Conservation (phyloP, 106 monocot species). For the Platanthera zijinensis region DNA sequence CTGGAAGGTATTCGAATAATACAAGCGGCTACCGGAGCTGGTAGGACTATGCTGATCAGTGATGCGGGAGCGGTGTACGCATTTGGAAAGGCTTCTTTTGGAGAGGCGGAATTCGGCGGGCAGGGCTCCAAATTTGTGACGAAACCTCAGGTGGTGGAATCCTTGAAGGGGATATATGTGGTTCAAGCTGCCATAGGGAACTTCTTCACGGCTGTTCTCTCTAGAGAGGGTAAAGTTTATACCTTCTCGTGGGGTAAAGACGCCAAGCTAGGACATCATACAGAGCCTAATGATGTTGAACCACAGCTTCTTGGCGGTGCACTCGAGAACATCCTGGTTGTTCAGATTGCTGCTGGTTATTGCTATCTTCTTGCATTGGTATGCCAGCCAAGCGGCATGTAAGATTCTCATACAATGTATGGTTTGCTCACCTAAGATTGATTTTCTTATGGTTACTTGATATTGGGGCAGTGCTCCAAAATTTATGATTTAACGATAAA, state of each 20-base stretch:
- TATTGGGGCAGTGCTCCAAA: background rate
- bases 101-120: slow-evolving; percentile 67
- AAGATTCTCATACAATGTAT: slow-evolving; percentile 25
- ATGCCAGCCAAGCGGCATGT: slow-evolving; percentile 92
- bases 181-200: slow-evolving; percentile 96
- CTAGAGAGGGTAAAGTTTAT: slow-evolving; percentile 87
- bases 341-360: slow-evolving; percentile 99
- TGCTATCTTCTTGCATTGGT: slow-evolving; percentile 86
- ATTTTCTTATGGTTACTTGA: background rate
- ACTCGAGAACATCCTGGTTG: slow-evolving; percentile 78
- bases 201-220: slow-evolving; percentile 94
- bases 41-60: slow-evolving; percentile 92
- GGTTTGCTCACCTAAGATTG: background rate
- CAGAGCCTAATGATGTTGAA: slow-evolving; percentile 68
- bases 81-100: slow-evolving; percentile 92
- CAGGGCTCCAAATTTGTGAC: slow-evolving; percentile 61
- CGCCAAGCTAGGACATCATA: slow-evolving; percentile 75
- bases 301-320: slow-evolving; percentile 62
- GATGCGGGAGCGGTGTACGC: slow-evolving; percentile 83
- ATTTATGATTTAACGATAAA: background rate
- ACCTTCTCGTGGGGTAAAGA: slow-evolving; percentile 96
- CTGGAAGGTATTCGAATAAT: slow-evolving; percentile 89
- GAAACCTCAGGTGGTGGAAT: slow-evolving; percentile 68
- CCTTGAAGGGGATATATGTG: slow-evolving; percentile 70
- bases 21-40: slow-evolving; percentile 87